phyloP scores from a whole-genome alignment of 2,329 filamentous ascomycete genomes.

The Botrytis fragariae region DNA sequence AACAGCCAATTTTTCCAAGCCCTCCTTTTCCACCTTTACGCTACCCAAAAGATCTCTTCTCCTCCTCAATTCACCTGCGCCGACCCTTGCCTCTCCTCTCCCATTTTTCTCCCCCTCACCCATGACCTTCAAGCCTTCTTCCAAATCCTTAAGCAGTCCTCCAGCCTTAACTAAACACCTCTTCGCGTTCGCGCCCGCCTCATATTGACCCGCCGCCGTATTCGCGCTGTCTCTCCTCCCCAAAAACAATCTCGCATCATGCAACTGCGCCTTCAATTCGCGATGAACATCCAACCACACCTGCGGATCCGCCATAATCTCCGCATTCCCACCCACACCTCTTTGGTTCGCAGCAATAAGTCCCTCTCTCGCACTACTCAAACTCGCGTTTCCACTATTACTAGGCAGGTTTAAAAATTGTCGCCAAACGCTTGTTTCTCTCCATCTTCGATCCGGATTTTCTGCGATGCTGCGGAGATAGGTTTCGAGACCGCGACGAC shows the following conservation, averaged over 20 bases:
- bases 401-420: conserved; percentile 69
- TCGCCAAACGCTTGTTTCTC: conserved; percentile 69
- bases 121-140: conserved; percentile 61
- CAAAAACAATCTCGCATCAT: conserved; percentile 64
- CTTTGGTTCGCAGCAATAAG: conserved; percentile 35
- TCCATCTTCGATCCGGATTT: conserved; percentile 72
- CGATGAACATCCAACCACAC: conserved; percentile 76
- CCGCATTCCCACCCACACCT: conserved; percentile 27
- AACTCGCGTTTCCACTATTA: conserved; percentile 39
- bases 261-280: conserved; percentile 69
- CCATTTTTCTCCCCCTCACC: conserved; percentile 46
- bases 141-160: conserved; percentile 60
- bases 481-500: conserved; percentile 64
- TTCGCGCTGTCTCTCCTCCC: conserved; percentile 64
- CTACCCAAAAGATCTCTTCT: conserved; percentile 67
- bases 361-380: conserved; percentile 34
- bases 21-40: conserved; percentile 71
- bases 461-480: conserved; percentile 73
- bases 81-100: conserved; percentile 45
- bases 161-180: conserved; percentile 67
- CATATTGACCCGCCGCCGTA: conserved; percentile 52
- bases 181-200: conserved; percentile 73
- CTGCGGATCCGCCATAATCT: conserved; percentile 35
- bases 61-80: conserved; percentile 71
- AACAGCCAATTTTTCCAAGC: conserved; percentile 69